Evolutionary conservation across 2,329 filamentous ascomycete species (phyloP).

Genomic region (Aspergillus caelatus): DNA sequence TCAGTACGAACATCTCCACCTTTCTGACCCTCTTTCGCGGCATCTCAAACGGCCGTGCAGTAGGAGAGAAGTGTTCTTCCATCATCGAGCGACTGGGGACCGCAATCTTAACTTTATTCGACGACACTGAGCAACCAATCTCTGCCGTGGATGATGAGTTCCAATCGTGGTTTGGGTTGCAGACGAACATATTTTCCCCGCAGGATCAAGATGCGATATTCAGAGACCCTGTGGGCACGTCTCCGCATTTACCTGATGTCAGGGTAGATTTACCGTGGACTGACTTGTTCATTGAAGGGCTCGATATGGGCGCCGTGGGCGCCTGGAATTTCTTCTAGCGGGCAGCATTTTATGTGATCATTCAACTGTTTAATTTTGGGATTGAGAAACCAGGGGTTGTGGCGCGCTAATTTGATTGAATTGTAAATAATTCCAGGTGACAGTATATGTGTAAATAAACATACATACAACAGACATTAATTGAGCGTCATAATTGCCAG

Average conservation of each 20-base stretch:
- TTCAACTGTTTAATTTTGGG: neutral
- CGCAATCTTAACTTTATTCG: conserved; percentile 21
- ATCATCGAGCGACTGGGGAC: conserved; percentile 22
- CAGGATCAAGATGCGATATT: neutral
- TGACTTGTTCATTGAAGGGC: conserved; percentile 15
- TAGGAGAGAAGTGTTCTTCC: conserved; percentile 21
- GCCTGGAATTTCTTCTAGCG: conserved; percentile 12
- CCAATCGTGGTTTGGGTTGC: conserved; percentile 27
- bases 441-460: too few relatives aligned
- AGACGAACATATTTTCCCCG: conserved; percentile 15
- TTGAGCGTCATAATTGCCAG: too few relatives aligned
- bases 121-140: conserved; percentile 13
- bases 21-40: conserved; percentile 16
- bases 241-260: conserved; percentile 13
- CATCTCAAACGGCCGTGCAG: conserved; percentile 17
- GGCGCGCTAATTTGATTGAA: too few relatives aligned
- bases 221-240: neutral
- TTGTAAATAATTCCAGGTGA: too few relatives aligned
- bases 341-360: neutral
- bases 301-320: conserved; percentile 15
- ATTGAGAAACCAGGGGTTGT: too few relatives aligned
- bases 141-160: conserved; percentile 25
- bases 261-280: conserved; percentile 17
- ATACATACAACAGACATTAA: too few relatives aligned
- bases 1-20: conserved; percentile 16